Conservation (phyloP, 169 alveolate genomes). For the Plasmodium fragile region DNA sequence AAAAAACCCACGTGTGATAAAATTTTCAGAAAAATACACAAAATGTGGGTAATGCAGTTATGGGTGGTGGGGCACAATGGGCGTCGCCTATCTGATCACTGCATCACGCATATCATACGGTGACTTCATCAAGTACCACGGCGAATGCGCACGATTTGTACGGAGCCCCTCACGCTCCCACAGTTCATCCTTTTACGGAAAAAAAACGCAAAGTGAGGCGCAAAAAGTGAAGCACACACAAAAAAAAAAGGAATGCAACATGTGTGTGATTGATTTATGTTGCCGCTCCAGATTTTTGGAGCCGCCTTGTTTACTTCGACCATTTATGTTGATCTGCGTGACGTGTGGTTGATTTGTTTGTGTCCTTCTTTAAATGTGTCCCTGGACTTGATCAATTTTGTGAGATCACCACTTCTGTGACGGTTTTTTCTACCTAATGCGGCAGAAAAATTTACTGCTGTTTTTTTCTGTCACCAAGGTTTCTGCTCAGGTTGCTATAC, state of each 20-base stretch:
- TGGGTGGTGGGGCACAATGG: background rate
- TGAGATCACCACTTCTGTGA: background rate
- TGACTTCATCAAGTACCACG: background rate
- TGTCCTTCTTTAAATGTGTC: background rate
- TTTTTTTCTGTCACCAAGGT: background rate
- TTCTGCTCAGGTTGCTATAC: background rate
- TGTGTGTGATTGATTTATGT: background rate
- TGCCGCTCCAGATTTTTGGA: background rate
- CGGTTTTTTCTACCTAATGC: background rate
- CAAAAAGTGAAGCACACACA: background rate
- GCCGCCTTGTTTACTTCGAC: background rate
- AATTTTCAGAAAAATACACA: background rate
- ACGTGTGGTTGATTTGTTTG: background rate
- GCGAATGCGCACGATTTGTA: background rate
- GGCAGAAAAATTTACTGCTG: background rate
- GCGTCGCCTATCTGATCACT: background rate
- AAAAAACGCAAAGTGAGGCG: too few relatives aligned
- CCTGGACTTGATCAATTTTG: background rate
- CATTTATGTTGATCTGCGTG: background rate
- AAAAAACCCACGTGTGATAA: background rate
- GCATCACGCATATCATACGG: background rate
- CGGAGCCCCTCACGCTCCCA: background rate
- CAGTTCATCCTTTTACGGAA: background rate
- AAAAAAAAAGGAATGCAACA: background rate
- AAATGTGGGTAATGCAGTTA: background rate